These are phyloP conservation scores for Fusarium stilboides DNA, from an alignment of 2,329 filamentous ascomycete genomes.

Conservation along the genomic window DNA sequence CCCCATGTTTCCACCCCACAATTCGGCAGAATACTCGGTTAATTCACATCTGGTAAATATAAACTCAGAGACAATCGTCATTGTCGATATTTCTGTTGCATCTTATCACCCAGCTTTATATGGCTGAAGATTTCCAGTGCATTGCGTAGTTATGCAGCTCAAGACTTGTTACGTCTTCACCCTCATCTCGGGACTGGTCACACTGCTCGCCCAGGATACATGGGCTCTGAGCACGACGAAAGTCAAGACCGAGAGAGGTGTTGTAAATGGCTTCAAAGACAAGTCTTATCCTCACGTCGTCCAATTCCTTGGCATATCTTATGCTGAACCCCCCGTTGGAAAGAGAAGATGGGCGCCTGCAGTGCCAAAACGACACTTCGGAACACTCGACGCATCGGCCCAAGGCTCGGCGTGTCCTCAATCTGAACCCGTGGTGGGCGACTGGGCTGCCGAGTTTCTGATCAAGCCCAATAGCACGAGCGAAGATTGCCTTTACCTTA, in stretches of 20 bases:
- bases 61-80: too few relatives aligned
- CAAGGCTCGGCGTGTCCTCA: slow-evolving; percentile 19
- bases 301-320: slow-evolving; percentile 25
- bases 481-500: slow-evolving; percentile 12
- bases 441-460: slow-evolving; percentile 16
- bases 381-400: background rate
- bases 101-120: too few relatives aligned
- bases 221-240: background rate
- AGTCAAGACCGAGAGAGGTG: slow-evolving; percentile 1
- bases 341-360: slow-evolving; percentile 12
- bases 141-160: too few relatives aligned
- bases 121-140: too few relatives aligned
- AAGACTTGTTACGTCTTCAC: too few relatives aligned
- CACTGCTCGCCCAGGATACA: too few relatives aligned
- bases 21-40: too few relatives aligned
- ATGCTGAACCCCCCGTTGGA: slow-evolving; percentile 7
- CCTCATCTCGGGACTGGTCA: background rate
- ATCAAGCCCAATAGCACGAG: slow-evolving; percentile 22
- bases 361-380: background rate
- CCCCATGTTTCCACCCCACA: too few relatives aligned
- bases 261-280: slow-evolving; percentile 8
- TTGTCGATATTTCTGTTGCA: too few relatives aligned
- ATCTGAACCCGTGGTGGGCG: slow-evolving; percentile 3
- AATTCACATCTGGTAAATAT: too few relatives aligned
- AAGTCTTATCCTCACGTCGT: background rate